phyloP scores from a whole-genome alignment of 164 flowering plant genomes.

The Magnolia sinica region DNA sequence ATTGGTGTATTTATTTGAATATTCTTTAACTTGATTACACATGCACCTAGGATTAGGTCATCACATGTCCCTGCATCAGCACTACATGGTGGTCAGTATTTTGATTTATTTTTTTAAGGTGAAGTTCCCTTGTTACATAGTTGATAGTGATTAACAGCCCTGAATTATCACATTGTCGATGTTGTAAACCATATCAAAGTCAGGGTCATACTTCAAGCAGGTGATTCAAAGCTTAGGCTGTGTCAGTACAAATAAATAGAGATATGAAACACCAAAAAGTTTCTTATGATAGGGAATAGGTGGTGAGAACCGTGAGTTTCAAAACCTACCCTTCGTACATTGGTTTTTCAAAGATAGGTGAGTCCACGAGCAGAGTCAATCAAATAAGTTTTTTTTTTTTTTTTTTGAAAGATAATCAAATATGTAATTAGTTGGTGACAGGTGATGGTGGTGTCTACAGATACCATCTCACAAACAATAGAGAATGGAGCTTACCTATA shows the following conservation, averaged over 20 bases:
- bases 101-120: background rate
- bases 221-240: background rate
- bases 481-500: conserved; percentile 55
- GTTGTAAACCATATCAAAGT: background rate
- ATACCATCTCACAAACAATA: background rate
- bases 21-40: too few relatives aligned
- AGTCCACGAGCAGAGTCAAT: background rate
- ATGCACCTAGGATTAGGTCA: too few relatives aligned
- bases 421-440: background rate
- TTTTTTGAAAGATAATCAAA: background rate
- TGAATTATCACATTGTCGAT: background rate
- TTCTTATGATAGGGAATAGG: background rate
- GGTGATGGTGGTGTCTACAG: background rate
- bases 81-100: too few relatives aligned
- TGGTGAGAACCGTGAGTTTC: background rate
- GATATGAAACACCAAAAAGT: background rate
- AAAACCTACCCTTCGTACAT: background rate
- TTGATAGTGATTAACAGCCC: background rate
- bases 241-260: background rate
- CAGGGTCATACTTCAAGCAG: background rate
- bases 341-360: background rate
- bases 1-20: too few relatives aligned
- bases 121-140: background rate
- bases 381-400: background rate
- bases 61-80: too few relatives aligned